phyloP scores from a whole-genome alignment of 2,329 filamentous ascomycete species.

The Pestalotiopsis sp. region DNA sequence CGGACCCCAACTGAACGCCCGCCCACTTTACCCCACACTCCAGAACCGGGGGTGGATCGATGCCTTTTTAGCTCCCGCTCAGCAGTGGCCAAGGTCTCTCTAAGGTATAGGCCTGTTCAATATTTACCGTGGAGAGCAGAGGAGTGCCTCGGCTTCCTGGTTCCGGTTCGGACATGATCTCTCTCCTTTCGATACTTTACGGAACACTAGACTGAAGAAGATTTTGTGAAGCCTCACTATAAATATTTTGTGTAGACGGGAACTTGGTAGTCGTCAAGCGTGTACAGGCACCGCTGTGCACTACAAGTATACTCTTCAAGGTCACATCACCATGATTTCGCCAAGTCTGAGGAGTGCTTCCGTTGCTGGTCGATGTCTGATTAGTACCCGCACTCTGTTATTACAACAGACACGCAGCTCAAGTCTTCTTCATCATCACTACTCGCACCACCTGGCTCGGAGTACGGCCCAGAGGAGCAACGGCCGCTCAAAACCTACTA shows the following conservation, averaged over 20 bases:
- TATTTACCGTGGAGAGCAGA: not conserved
- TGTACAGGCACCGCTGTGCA: not conserved
- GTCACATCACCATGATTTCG: not conserved
- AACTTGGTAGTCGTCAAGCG: not conserved
- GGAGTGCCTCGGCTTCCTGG: constrained; percentile 1
- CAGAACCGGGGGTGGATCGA: not conserved
- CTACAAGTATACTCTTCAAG: not conserved
- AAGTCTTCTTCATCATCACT: not conserved
- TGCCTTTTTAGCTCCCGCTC: not conserved
- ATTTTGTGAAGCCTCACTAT: not conserved
- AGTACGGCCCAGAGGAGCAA: not conserved
- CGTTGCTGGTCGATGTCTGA: not conserved
- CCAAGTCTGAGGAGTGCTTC: not conserved
- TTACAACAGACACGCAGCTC: not conserved
- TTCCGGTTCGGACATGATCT: not conserved
- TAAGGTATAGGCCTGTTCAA: not conserved
- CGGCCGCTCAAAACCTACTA: not conserved
- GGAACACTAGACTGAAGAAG: not conserved
- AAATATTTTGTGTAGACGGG: not conserved
- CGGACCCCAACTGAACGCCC: not conserved
- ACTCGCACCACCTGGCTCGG: not conserved
- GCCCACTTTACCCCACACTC: not conserved
- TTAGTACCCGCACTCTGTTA: not conserved
- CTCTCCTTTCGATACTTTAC: not conserved
- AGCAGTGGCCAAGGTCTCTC: not conserved